Conservation (phyloP, 116 monocot species). For the Papilionanthe hybrid region DNA sequence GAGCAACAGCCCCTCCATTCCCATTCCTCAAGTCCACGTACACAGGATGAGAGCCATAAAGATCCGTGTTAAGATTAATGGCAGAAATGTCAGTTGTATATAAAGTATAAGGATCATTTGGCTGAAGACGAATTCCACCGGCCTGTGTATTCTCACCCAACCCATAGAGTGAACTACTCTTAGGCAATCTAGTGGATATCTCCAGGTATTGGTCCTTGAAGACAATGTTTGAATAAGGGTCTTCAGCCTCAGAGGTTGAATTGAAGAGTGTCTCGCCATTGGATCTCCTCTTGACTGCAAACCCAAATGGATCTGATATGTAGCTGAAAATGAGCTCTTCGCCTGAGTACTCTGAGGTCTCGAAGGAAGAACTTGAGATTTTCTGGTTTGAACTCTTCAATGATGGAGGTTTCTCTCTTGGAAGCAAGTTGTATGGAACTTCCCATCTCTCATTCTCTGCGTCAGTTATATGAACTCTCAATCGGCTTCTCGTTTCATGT, state of each 20-base stretch:
- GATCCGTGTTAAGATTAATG: constrained; percentile 87
- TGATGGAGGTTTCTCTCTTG: constrained; percentile 49
- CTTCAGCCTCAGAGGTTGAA: constrained; percentile 27
- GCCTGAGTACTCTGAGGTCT: constrained; percentile 39
- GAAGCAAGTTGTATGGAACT: constrained; percentile 86
- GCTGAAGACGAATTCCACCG: constrained; percentile 63
- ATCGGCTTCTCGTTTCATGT: constrained; percentile 61
- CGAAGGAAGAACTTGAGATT: constrained; percentile 12
- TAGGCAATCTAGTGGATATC: constrained; percentile 68
- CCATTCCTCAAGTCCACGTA: constrained; percentile 88
- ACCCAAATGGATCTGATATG: constrained; percentile 68
- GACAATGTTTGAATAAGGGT: constrained; percentile 36
- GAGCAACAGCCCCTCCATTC: constrained; percentile 40
- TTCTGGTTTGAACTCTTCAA: constrained; percentile 7
- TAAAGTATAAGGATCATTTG: constrained; percentile 90
- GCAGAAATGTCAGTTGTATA: constrained; percentile 91
- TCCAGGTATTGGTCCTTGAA: constrained; percentile 98
- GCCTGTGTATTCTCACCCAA: constrained; percentile 98
- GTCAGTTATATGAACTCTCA: constrained; percentile 89
- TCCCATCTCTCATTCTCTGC: constrained; percentile 82
- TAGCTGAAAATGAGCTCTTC: constrained; percentile 67
- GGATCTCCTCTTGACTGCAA: constrained; percentile 61
- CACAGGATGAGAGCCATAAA: constrained; percentile 90
- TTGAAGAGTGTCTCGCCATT: constrained; percentile 67
- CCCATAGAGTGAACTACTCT: constrained; percentile 65